These are phyloP conservation scores for Neophaeococcomyces aloes DNA, from an alignment of 2,329 filamentous ascomycete species.

Conservation along the genomic window DNA sequence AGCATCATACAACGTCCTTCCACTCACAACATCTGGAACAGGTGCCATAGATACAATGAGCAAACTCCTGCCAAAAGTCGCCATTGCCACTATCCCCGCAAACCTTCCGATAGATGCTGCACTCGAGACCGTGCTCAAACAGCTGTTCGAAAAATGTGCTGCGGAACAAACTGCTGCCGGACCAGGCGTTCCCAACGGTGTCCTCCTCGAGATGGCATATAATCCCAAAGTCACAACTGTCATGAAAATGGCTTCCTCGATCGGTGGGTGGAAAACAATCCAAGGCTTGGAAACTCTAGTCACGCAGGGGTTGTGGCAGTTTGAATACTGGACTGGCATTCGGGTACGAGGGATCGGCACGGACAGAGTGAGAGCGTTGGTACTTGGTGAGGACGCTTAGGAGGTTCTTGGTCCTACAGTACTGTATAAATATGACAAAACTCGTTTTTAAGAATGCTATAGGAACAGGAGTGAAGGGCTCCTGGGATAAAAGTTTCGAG, in stretches of 20 bases:
- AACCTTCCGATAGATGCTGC: slow-evolving; percentile 67
- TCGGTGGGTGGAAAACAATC: slow-evolving; percentile 64
- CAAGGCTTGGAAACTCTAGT: slow-evolving; percentile 81
- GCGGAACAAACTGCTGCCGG: slow-evolving; percentile 39
- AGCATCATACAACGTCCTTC: slow-evolving; percentile 53
- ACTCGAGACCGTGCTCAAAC: slow-evolving; percentile 55
- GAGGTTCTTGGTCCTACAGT: too few species aligned
- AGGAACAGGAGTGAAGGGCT: background rate
- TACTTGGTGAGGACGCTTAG: slow-evolving; percentile 13
- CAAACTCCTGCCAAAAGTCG: slow-evolving; percentile 52
- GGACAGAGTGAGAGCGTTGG: slow-evolving; percentile 10
- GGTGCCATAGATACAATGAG: slow-evolving; percentile 22
- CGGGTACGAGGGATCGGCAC: slow-evolving; percentile 14
- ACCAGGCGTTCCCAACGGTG: slow-evolving; percentile 33
- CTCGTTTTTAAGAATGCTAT: too few species aligned
- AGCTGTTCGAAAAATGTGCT: slow-evolving; percentile 35
- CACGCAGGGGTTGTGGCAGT: slow-evolving; percentile 77
- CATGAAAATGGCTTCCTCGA: slow-evolving; percentile 68
- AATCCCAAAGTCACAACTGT: slow-evolving; percentile 73
- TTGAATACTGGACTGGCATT: slow-evolving; percentile 76
- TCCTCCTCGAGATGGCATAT: slow-evolving; percentile 93
- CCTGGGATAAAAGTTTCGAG: background rate
- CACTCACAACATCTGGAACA: slow-evolving; percentile 45
- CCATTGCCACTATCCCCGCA: slow-evolving; percentile 84
- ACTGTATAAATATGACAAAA: too few species aligned